Evolutionary conservation across 2,329 filamentous ascomycete genomes (phyloP).

Genomic region (Falciphora oryzae): DNA sequence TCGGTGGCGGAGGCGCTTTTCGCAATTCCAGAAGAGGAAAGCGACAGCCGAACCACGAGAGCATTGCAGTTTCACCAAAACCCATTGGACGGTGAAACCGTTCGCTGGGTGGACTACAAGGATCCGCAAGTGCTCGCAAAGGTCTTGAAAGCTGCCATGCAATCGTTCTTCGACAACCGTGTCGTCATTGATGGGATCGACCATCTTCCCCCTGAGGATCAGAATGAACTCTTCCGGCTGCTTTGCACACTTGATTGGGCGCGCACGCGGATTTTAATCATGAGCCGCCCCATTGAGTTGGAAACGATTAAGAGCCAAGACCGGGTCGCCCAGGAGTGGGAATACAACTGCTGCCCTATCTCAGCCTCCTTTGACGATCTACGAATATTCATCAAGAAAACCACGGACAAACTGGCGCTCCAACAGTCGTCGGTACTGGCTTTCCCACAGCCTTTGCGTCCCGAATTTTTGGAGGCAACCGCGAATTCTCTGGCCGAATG

Average conservation of each 20-base stretch:
- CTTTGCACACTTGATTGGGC: background rate
- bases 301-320: background rate
- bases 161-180: background rate
- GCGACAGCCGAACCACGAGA: background rate
- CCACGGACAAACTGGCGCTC: background rate
- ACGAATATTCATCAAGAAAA: background rate
- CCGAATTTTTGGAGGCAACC: background rate
- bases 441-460: background rate
- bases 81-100: background rate
- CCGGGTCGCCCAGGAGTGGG: background rate
- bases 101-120: constrained; percentile 4
- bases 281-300: background rate
- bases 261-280: background rate
- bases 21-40: background rate
- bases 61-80: background rate
- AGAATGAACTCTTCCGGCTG: background rate
- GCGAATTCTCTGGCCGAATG: background rate
- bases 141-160: background rate
- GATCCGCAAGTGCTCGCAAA: background rate
- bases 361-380: background rate
- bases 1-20: background rate
- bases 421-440: background rate
- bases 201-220: background rate
- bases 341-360: background rate
- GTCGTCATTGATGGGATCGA: constrained; percentile 5